These are phyloP conservation scores for Saturnispora bothae DNA, from an alignment of 805 yeast genomes.

Conservation along the genomic window DNA sequence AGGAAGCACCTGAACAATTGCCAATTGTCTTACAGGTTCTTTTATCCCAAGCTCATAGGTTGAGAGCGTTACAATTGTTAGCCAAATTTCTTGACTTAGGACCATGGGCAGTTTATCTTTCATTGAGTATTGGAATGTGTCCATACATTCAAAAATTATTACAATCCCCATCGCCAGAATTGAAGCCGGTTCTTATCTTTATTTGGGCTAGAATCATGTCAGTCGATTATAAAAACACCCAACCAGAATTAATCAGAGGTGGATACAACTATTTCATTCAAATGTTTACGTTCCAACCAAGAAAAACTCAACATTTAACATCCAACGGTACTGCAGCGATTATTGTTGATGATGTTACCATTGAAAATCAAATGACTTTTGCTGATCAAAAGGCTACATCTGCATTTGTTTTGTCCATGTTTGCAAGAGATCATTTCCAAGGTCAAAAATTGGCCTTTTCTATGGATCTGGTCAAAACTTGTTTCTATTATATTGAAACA, in stretches of 20 bases:
- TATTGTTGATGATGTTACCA: constrained; percentile 10
- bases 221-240: constrained; percentile 82
- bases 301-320: constrained; percentile 11
- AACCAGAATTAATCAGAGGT: constrained; percentile 84
- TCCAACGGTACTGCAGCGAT: constrained; percentile 23
- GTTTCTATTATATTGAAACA: constrained; percentile 53
- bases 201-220: constrained; percentile 98
- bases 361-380: constrained; percentile 30
- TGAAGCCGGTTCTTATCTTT: constrained; percentile 87
- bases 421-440: constrained; percentile 65
- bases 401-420: constrained; percentile 78
- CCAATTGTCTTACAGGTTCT: constrained; percentile 91
- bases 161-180: constrained; percentile 91
- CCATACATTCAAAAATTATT: constrained; percentile 85
- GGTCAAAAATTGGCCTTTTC: constrained; percentile 78
- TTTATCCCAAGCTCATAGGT: constrained; percentile 85
- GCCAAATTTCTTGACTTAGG: constrained; percentile 87
- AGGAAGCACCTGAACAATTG: constrained; percentile 86
- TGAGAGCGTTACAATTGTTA: constrained; percentile 74
- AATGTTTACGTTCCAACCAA: constrained; percentile 44
- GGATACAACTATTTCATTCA: constrained; percentile 82
- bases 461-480: constrained; percentile 57
- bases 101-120: constrained; percentile 94
- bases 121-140: constrained; percentile 88
- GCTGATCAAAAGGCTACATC: constrained; percentile 94